A percentile compares a stretch with the other conserved stretches of the same genome.
Conservation (phyloP, 1,139 yeast species). For the Yamadazyma spencermartinsiae region DNA sequence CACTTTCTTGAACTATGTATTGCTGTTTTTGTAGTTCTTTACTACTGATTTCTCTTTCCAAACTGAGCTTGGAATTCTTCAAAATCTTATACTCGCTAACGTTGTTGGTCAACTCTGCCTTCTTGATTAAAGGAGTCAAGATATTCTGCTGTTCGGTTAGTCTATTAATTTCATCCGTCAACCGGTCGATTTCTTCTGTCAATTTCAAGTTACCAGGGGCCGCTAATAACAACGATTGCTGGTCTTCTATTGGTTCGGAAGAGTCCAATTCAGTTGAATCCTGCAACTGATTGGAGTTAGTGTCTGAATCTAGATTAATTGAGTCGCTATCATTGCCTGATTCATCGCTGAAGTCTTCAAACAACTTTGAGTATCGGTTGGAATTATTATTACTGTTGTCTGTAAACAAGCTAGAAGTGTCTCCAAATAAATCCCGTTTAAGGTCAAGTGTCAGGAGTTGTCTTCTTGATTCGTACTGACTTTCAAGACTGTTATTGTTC, state of each 20-base stretch:
- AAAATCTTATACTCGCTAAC: constrained; percentile 66
- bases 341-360: constrained; percentile 39
- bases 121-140: constrained; percentile 63
- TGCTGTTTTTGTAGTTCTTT: constrained; percentile 80
- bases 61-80: constrained; percentile 61
- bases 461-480: constrained; percentile 19
- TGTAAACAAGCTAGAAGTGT: constrained; percentile 26
- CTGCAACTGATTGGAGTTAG: constrained; percentile 9
- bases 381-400: constrained; percentile 15
- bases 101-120: constrained; percentile 83
- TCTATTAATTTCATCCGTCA: constrained; percentile 59
- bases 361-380: constrained; percentile 28
- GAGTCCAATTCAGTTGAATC: constrained; percentile 14
- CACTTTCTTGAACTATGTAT: constrained; percentile 78
- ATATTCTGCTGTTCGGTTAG: constrained; percentile 63
- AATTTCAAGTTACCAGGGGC: constrained; percentile 71
- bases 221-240: constrained; percentile 43
- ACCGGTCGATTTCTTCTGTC: constrained; percentile 61
- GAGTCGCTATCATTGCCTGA: constrained; percentile 37
- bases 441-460: constrained; percentile 13
- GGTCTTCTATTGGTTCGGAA: constrained; percentile 8
- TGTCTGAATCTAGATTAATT: constrained; percentile 22
- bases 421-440: constrained; percentile 39
- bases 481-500: constrained; percentile 14
- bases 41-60: constrained; percentile 66